A percentile compares a stretch with the other conserved stretches of the same genome.
Conservation (phyloP, 352 stramenopile genomes). For the Phytophthora pini region DNA sequence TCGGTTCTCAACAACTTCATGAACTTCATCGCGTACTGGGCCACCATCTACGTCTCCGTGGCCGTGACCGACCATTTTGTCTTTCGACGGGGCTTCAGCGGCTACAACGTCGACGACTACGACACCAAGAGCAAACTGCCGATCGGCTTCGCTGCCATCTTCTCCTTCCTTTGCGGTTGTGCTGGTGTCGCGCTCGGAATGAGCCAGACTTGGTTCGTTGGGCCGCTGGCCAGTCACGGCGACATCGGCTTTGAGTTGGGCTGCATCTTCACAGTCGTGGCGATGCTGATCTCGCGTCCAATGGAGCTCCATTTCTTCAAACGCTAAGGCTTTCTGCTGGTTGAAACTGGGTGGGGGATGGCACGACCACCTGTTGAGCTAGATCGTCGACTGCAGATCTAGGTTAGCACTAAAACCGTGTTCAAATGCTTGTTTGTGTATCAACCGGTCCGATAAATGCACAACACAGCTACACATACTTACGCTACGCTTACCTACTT, state of each 20-base stretch:
- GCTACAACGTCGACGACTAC: slow-evolving; percentile 47
- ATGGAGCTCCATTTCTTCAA: slow-evolving; percentile 44
- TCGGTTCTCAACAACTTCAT: slow-evolving; percentile 55
- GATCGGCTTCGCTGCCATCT: slow-evolving; percentile 42
- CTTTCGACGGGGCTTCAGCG: slow-evolving; percentile 42
- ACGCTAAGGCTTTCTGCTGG: slow-evolving; percentile 12
- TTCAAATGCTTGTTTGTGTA: slow-evolving; percentile 20
- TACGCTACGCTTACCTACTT: slow-evolving; percentile 35
- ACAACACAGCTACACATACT: slow-evolving; percentile 10
- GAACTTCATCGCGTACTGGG: slow-evolving; percentile 59
- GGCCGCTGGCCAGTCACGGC: slow-evolving; percentile 32
- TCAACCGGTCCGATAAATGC: slow-evolving; percentile 19
- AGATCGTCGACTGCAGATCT: slow-evolving; percentile 15
- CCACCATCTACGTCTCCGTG: slow-evolving; percentile 41
- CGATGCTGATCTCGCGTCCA: slow-evolving; percentile 36
- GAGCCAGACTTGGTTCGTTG: slow-evolving; percentile 51
- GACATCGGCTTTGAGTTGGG: slow-evolving; percentile 50
- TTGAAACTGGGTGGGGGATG: slow-evolving; percentile 17
- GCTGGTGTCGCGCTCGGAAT: slow-evolving; percentile 43
- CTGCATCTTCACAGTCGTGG: slow-evolving; percentile 36
- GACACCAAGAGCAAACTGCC: slow-evolving; percentile 44
- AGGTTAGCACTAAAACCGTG: slow-evolving; percentile 27
- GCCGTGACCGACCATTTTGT: slow-evolving; percentile 44
- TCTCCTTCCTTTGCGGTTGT: slow-evolving; percentile 39
- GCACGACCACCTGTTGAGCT: slow-evolving; percentile 22